phyloP scores from a whole-genome alignment of 2,329 filamentous ascomycete genomes.

The Penicillium sp. region DNA sequence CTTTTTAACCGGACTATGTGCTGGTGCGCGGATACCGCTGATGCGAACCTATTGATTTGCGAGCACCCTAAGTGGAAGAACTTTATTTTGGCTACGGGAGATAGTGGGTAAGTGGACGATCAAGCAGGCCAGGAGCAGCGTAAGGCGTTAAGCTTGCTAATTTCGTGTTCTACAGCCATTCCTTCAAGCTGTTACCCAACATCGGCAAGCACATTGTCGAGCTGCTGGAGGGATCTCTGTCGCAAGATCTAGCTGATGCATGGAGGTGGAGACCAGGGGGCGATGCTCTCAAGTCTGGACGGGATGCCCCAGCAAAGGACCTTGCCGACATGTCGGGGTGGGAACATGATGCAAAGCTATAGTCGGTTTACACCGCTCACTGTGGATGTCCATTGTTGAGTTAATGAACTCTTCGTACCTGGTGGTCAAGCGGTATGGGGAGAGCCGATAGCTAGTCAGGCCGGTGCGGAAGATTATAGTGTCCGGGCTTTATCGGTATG shows the following conservation, averaged over 20 bases:
- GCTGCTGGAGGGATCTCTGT: constrained; percentile 41
- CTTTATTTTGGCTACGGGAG: constrained; percentile 46
- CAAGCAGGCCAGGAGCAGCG: background rate
- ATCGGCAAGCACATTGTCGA: constrained; percentile 49
- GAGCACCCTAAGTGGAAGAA: constrained; percentile 45
- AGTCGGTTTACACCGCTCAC: background rate
- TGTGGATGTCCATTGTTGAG: too few relatives aligned
- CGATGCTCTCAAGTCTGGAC: constrained; percentile 43
- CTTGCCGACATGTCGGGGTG: constrained; percentile 47
- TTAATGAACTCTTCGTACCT: too few relatives aligned
- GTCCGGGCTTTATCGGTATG: background rate
- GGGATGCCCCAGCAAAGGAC: constrained; percentile 42
- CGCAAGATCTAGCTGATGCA: constrained; percentile 37
- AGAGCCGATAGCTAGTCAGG: background rate
- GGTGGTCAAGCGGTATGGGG: too few relatives aligned
- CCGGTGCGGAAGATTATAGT: background rate
- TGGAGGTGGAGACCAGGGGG: constrained; percentile 48
- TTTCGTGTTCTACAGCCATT: constrained; percentile 32
- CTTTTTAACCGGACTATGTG: constrained; percentile 53
- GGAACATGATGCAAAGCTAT: constrained; percentile 27
- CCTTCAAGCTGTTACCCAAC: constrained; percentile 46
- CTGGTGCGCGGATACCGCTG: constrained; percentile 55
- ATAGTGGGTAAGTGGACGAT: constrained; percentile 41
- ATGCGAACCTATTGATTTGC: constrained; percentile 52
- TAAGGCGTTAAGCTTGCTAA: background rate